Evolutionary conservation across 73 alveolate species (phyloP).

Genomic region (Breviolum minutum): DNA sequence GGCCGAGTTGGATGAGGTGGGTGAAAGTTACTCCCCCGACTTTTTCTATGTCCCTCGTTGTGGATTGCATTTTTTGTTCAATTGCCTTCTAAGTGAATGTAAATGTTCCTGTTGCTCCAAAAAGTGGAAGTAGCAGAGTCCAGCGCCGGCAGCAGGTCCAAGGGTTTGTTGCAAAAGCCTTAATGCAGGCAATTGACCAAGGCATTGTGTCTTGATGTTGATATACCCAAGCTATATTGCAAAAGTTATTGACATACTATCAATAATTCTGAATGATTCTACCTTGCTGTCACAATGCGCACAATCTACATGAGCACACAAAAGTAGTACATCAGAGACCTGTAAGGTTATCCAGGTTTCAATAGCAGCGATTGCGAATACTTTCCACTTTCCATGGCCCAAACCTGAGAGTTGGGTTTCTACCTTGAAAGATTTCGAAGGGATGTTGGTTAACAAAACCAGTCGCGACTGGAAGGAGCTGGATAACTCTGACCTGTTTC

Average conservation of each 20-base stretch:
- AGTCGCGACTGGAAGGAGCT: slow-evolving; percentile 2
- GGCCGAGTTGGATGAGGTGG: slow-evolving; percentile 76
- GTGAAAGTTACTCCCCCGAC: neutral
- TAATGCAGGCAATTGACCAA: neutral
- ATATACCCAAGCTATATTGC: no score
- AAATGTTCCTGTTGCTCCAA: neutral
- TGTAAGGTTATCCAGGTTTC: neutral
- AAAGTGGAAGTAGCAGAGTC: neutral
- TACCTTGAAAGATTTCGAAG: neutral
- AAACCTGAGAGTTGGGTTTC: neutral
- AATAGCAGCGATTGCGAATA: neutral
- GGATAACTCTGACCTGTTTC: slow-evolving; percentile 69
- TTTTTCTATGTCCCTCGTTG: neutral
- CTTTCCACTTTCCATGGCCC: neutral
- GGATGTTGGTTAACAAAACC: neutral
- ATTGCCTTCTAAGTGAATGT: neutral
- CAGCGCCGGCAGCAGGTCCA: neutral
- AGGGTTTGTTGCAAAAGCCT: neutral
- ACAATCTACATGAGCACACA: neutral
- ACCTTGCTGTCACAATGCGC: no score
- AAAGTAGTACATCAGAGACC: neutral
- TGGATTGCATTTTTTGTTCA: no score
- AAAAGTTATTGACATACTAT: no score
- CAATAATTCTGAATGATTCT: no score
- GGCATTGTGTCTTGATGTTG: no score